A percentile compares a stretch with the other conserved stretches of the same genome.
Conservation (phyloP, 2,329 filamentous ascomycete genomes). For the Penicillium verrucosum region DNA sequence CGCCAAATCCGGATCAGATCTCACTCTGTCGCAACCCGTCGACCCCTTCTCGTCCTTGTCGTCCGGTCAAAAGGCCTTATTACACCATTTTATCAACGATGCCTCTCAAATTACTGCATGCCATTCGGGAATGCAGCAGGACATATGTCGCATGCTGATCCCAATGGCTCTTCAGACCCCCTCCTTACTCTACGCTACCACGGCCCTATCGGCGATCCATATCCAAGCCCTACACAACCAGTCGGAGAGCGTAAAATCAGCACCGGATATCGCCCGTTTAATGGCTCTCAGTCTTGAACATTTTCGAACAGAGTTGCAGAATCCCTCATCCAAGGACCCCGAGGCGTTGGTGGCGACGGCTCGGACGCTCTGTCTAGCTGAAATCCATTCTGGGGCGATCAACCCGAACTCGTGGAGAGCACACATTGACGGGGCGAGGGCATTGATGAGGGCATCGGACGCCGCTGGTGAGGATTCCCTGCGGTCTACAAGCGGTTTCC, state of each 20-base stretch:
- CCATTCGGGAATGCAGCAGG: constrained; percentile 40
- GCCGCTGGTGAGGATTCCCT: constrained; percentile 21
- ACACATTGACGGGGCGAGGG: constrained; percentile 43
- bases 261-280: constrained; percentile 37
- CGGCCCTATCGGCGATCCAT: constrained; percentile 44
- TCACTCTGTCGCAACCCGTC: constrained; percentile 29
- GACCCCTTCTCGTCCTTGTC: constrained; percentile 40
- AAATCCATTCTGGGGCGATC: constrained; percentile 43
- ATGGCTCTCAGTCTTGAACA: constrained; percentile 43
- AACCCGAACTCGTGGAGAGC: constrained; percentile 43
- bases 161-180: constrained; percentile 45
- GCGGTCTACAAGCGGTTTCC: constrained; percentile 32
- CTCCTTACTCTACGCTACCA: constrained; percentile 43
- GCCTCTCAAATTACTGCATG: constrained; percentile 43
- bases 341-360: constrained; percentile 42
- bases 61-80: constrained; percentile 34
- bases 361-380: constrained; percentile 43
- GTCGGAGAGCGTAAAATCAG: constrained; percentile 37
- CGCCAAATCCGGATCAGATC: constrained; percentile 14
- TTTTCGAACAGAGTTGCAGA: constrained; percentile 40
- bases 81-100: constrained; percentile 44
- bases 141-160: constrained; percentile 44
- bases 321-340: constrained; percentile 30
- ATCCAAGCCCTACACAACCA: constrained; percentile 37
- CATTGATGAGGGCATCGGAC: constrained; percentile 33